Percentiles rank a stretch among this genome's conserved stretches.
phyloP scores from a whole-genome alignment of 495 filamentous ascomycete genomes.

The Usnea hakonensis region DNA sequence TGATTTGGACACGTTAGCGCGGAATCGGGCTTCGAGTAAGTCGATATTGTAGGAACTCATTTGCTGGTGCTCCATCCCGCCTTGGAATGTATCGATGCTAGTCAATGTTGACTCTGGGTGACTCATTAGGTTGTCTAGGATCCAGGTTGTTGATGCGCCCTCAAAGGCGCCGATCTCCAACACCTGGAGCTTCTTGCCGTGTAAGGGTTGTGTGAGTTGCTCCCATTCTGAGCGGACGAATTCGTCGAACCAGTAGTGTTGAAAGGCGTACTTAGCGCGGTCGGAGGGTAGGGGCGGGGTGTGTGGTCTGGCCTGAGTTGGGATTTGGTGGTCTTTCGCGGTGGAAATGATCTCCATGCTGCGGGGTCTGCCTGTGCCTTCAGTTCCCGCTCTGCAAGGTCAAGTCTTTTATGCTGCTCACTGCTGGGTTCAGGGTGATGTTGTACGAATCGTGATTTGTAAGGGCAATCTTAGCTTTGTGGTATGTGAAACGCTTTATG shows the following conservation, averaged over 20 bases:
- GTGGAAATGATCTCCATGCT: too few relatives aligned
- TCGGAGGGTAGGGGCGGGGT: neutral
- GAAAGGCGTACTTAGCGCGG: conserved; percentile 13
- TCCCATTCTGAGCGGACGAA: conserved; percentile 14
- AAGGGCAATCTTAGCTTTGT: too few relatives aligned
- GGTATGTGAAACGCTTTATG: too few relatives aligned
- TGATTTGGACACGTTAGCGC: conserved; percentile 13
- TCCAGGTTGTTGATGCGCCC: conserved; percentile 20
- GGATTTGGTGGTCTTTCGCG: too few relatives aligned
- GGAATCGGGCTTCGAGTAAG: conserved; percentile 13
- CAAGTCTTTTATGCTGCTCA: too few relatives aligned
- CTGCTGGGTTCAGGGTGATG: too few relatives aligned
- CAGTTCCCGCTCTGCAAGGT: too few relatives aligned
- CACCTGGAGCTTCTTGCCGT: neutral
- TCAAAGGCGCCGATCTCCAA: conserved; percentile 20
- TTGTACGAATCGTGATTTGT: too few relatives aligned
- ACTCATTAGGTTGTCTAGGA: conserved; percentile 19
- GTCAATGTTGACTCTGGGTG: conserved; percentile 16
- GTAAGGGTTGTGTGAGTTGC: neutral
- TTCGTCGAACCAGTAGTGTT: conserved; percentile 14
- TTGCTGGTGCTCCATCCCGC: conserved; percentile 19
- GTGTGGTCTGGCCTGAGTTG: too few relatives aligned
- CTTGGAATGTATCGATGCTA: conserved; percentile 17
- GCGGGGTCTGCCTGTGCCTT: too few relatives aligned
- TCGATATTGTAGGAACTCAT: conserved; percentile 1